Conservation (phyloP, 1,139 yeast species). For the Wickerhamomyces sp. region DNA sequence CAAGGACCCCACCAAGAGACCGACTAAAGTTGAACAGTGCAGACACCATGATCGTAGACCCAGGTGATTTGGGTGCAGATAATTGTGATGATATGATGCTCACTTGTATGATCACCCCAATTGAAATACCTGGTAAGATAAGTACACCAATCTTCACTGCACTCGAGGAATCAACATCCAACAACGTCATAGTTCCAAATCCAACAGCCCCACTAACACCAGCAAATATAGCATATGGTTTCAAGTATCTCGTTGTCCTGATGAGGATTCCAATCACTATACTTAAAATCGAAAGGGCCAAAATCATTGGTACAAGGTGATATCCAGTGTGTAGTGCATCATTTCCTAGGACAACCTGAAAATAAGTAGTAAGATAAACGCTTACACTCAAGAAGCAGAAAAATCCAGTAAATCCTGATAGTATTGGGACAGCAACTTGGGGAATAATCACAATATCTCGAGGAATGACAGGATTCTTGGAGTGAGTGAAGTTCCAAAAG, state of each 20-base stretch:
- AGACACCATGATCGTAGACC: slow-evolving; percentile 45
- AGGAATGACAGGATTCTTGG: slow-evolving; percentile 45
- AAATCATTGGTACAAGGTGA: slow-evolving; percentile 47
- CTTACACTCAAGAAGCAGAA: slow-evolving; percentile 40
- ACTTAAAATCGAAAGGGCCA: slow-evolving; percentile 24
- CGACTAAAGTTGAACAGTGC: slow-evolving; percentile 41
- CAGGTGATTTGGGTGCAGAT: slow-evolving; percentile 45
- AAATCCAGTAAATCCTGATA: slow-evolving; percentile 36
- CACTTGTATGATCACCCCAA: slow-evolving; percentile 51
- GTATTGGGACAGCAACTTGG: slow-evolving; percentile 28
- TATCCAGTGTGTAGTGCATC: slow-evolving; percentile 54
- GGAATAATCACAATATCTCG: slow-evolving; percentile 31
- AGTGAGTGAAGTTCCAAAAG: slow-evolving; percentile 43
- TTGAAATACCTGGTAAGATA: slow-evolving; percentile 47
- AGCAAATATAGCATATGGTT: slow-evolving; percentile 40
- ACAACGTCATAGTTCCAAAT: slow-evolving; percentile 40
- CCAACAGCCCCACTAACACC: slow-evolving; percentile 44
- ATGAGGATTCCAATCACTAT: slow-evolving; percentile 41
- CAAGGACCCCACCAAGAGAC: slow-evolving; percentile 42
- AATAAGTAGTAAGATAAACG: slow-evolving; percentile 47
- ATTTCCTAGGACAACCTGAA: slow-evolving; percentile 45
- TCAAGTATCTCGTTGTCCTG: slow-evolving; percentile 41
- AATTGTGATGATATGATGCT: slow-evolving; percentile 47
- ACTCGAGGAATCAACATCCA: slow-evolving; percentile 33
- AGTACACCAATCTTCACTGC: slow-evolving; percentile 44